Evolutionary conservation across 164 flowering plant genomes (phyloP).

Genomic region (Warburgia ugandensis): DNA sequence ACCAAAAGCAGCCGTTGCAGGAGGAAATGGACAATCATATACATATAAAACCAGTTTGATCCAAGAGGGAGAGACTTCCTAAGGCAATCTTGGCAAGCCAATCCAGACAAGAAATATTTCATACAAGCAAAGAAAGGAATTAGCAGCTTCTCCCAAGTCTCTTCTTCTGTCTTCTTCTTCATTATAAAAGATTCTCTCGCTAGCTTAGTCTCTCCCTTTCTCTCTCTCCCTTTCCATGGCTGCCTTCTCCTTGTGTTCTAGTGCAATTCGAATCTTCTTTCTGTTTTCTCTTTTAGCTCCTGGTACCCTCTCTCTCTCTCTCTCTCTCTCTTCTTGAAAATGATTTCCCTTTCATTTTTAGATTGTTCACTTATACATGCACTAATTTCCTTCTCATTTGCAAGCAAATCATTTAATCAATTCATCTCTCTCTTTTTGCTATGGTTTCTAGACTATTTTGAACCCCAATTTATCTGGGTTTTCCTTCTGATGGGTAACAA

Average conservation of each 20-base stretch:
- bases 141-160: constrained; percentile 1
- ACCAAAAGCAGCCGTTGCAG: constrained; percentile 9
- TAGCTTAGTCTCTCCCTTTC: constrained; percentile 9
- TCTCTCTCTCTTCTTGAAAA: background rate
- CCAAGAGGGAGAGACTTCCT: background rate
- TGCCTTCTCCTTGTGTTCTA: constrained; percentile 16
- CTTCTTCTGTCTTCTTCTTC: background rate
- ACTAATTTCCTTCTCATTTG: background rate
- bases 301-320: constrained; percentile 28
- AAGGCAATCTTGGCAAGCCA: constrained; percentile 6
- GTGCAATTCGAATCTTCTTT: constrained; percentile 23
- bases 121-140: constrained; percentile 32
- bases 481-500: background rate
- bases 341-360: background rate
- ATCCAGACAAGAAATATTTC: constrained; percentile 8
- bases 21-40: constrained; percentile 2
- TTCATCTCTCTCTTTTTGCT: background rate
- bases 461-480: background rate
- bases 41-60: background rate
- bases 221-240: constrained; percentile 24
- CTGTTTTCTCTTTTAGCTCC: constrained; percentile 23
- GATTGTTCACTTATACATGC: background rate
- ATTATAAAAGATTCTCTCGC: constrained; percentile 8
- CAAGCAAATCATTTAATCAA: too few species aligned
- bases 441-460: background rate